phyloP scores from a whole-genome alignment of 108 stramenopile genomes.

The Fragilaria crotonensis region DNA sequence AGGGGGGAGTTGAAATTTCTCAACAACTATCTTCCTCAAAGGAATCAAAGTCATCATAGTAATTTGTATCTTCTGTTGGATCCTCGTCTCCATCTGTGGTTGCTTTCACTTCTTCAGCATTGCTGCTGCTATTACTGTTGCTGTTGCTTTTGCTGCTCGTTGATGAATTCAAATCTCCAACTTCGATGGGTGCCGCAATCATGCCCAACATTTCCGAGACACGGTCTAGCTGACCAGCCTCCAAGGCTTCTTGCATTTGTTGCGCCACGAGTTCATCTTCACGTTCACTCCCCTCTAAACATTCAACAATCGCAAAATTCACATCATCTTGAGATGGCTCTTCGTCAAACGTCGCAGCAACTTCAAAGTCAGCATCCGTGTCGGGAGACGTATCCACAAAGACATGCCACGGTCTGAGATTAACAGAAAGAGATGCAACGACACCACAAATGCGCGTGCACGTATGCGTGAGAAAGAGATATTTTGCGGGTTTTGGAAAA shows the following conservation, averaged over 20 bases:
- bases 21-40: constrained; percentile 5
- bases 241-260: constrained; percentile 87
- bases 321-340: constrained; percentile 77
- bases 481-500: no score
- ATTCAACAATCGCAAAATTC: constrained; percentile 78
- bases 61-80: background rate
- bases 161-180: background rate
- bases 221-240: constrained; percentile 77
- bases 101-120: no score
- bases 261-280: constrained; percentile 85
- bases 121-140: no score
- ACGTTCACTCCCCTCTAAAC: constrained; percentile 81
- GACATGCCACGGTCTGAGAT: constrained; percentile 76
- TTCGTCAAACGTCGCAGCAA: constrained; percentile 79
- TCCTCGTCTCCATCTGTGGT: background rate
- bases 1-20: no score
- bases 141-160: no score
- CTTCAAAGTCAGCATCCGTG: constrained; percentile 83
- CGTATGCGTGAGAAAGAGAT: no score
- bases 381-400: constrained; percentile 85
- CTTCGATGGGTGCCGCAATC: background rate
- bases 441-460: no score
- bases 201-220: constrained; percentile 67
- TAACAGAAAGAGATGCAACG: background rate
- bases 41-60: constrained; percentile 4